phyloP scores from a whole-genome alignment of 306 rosid genomes.

The Medicago truncatula region DNA sequence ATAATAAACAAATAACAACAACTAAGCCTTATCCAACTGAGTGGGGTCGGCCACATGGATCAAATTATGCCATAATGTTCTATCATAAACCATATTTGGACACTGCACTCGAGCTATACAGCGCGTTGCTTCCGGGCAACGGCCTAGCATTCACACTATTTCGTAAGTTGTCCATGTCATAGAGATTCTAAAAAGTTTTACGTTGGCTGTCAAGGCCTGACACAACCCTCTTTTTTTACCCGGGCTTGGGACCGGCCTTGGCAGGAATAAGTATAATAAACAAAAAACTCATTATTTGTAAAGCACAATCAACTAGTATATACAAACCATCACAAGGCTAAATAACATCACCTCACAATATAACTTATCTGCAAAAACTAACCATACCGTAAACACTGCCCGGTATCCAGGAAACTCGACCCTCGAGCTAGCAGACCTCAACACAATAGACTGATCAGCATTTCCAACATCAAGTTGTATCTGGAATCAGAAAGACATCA shows the following conservation, averaged over 20 bases:
- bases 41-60: too few species aligned
- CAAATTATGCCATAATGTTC: too few species aligned
- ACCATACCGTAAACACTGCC: slow-evolving; percentile 78
- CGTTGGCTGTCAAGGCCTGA: too few species aligned
- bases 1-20: slow-evolving; percentile 17
- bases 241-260: too few species aligned
- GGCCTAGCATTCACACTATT: too few species aligned
- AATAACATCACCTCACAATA: slow-evolving; percentile 33
- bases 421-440: slow-evolving; percentile 74
- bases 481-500: slow-evolving; percentile 54
- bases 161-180: too few species aligned
- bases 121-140: too few species aligned
- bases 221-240: too few species aligned
- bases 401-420: slow-evolving; percentile 79
- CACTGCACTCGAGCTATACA: too few species aligned
- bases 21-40: too few species aligned
- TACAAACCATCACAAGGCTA: slow-evolving; percentile 14
- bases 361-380: slow-evolving; percentile 24
- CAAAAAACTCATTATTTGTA: slow-evolving; percentile 18
- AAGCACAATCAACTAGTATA: slow-evolving; percentile 20
- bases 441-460: slow-evolving; percentile 63
- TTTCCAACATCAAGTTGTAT: slow-evolving; percentile 81
- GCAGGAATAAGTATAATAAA: background rate
- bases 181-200: too few species aligned
- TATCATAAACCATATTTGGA: too few species aligned